Conservation (phyloP, 1,284 basidiomycete genomes). For the Pyrrhoderma lamaoense region DNA sequence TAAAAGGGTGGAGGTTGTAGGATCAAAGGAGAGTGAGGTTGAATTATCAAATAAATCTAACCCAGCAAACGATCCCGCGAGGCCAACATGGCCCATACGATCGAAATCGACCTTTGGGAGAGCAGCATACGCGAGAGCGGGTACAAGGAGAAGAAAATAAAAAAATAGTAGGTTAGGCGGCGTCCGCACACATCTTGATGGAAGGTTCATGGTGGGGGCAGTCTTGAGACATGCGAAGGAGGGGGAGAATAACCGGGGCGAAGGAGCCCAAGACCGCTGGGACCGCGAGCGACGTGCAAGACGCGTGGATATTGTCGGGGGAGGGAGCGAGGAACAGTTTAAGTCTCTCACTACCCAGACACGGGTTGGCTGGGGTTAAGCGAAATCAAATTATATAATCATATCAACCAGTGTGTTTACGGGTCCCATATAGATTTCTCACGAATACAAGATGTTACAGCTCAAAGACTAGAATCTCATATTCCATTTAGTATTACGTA, state of each 20-base stretch:
- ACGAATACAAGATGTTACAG: not conserved
- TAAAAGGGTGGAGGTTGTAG: slow-evolving; percentile 61
- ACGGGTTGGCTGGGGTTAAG: not conserved
- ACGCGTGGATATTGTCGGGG: slow-evolving; percentile 12
- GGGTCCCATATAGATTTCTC: not conserved
- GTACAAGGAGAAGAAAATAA: slow-evolving; percentile 23
- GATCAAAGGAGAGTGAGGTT: slow-evolving; percentile 50
- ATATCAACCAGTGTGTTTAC: no score
- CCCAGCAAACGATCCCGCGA: slow-evolving; percentile 82
- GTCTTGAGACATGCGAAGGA: slow-evolving; percentile 17
- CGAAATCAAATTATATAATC: no score
- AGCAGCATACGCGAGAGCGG: slow-evolving; percentile 42
- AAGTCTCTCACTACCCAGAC: no score
- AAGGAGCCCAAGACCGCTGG: not conserved
- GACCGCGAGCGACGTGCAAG: slow-evolving; percentile 11
- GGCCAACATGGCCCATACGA: slow-evolving; percentile 83
- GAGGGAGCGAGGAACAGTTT: slow-evolving; percentile 2
- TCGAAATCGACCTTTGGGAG: slow-evolving; percentile 83
- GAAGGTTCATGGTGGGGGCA: slow-evolving; percentile 16
- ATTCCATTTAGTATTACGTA: not conserved
- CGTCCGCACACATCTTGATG: slow-evolving; percentile 12
- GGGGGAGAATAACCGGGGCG: slow-evolving; percentile 13
- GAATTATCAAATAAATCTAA: slow-evolving; percentile 68
- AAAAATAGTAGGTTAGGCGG: slow-evolving; percentile 21
- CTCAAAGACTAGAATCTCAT: not conserved